phyloP scores from a whole-genome alignment of 75 land plant species.

The Isoetes taiwanensis region DNA sequence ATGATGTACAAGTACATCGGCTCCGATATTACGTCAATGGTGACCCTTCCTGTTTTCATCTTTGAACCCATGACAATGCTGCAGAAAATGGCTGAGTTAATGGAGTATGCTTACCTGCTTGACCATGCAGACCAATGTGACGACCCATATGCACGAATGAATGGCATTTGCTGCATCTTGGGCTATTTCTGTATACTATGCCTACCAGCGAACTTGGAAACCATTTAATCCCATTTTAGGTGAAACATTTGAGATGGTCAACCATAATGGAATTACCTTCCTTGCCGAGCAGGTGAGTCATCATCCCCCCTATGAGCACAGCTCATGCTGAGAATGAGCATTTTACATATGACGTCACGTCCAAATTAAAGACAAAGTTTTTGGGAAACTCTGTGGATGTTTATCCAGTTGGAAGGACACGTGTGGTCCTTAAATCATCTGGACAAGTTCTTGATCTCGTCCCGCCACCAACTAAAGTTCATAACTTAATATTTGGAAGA shows the following conservation, averaged over 20 bases:
- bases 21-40: slow-evolving; percentile 96
- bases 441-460: slow-evolving; percentile 79
- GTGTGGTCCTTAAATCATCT: slow-evolving; percentile 67
- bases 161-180: slow-evolving; percentile 72
- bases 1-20: slow-evolving; percentile 99
- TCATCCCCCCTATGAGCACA: slow-evolving; percentile 81
- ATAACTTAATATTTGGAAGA: slow-evolving; percentile 96
- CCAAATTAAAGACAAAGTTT: slow-evolving; percentile 92
- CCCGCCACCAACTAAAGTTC: slow-evolving; percentile 92
- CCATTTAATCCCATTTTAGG: slow-evolving; percentile 98
- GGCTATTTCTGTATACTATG: slow-evolving; percentile 86
- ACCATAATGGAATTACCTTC: slow-evolving; percentile 81
- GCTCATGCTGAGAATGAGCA: slow-evolving; percentile 98
- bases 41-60: slow-evolving; percentile 93
- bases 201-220: slow-evolving; percentile 90
- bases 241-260: slow-evolving; percentile 93
- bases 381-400: slow-evolving; percentile 91
- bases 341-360: slow-evolving; percentile 83
- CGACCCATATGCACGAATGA: slow-evolving; percentile 75
- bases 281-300: slow-evolving; percentile 71
- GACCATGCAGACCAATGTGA: slow-evolving; percentile 77
- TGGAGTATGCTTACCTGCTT: slow-evolving; percentile 86
- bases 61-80: slow-evolving; percentile 99
- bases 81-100: slow-evolving; percentile 97
- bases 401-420: slow-evolving; percentile 96